Conservation (phyloP, 345 rosid species). For the Sonneratia caseolaris region DNA sequence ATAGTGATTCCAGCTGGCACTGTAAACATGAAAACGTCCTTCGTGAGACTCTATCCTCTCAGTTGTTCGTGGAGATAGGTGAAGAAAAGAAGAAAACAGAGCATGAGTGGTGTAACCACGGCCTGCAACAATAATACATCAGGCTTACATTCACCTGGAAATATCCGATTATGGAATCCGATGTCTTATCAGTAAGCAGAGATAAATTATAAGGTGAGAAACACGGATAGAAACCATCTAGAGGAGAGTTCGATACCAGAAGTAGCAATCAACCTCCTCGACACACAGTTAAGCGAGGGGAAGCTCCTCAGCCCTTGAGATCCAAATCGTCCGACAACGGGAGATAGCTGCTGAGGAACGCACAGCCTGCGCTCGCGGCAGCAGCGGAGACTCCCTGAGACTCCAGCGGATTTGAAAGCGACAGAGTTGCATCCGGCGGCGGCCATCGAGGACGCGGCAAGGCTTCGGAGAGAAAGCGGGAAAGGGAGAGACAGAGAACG, state of each 20-base stretch:
- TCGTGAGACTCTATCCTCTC: not conserved
- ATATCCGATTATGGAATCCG: not conserved
- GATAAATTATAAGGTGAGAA: not conserved
- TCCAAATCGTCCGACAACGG: slow-evolving; percentile 19
- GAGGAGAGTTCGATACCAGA: slow-evolving; percentile 32
- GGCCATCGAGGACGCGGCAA: slow-evolving; percentile 36
- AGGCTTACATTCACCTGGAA: not conserved
- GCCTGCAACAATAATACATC: not conserved
- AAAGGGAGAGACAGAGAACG: slow-evolving; percentile 10
- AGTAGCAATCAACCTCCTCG: slow-evolving; percentile 33
- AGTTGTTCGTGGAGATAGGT: not conserved
- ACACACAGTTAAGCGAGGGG: slow-evolving; percentile 31
- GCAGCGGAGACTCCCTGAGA: slow-evolving; percentile 19
- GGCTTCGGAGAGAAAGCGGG: slow-evolving; percentile 16
- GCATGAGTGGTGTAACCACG: not conserved
- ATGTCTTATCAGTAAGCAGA: not conserved
- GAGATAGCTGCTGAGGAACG: slow-evolving; percentile 41
- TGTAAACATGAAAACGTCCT: not conserved
- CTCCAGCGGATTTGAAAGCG: slow-evolving; percentile 36
- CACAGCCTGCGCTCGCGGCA: slow-evolving; percentile 24
- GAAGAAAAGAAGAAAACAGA: not conserved
- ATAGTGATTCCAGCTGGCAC: not conserved
- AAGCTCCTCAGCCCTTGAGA: slow-evolving; percentile 25
- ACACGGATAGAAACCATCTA: not conserved
- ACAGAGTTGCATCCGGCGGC: slow-evolving; percentile 46